A percentile compares a stretch with the other conserved stretches of the same genome.
Conservation (phyloP, 192 early-diverging fungal genomes). For the Mortierella hygrophila region DNA sequence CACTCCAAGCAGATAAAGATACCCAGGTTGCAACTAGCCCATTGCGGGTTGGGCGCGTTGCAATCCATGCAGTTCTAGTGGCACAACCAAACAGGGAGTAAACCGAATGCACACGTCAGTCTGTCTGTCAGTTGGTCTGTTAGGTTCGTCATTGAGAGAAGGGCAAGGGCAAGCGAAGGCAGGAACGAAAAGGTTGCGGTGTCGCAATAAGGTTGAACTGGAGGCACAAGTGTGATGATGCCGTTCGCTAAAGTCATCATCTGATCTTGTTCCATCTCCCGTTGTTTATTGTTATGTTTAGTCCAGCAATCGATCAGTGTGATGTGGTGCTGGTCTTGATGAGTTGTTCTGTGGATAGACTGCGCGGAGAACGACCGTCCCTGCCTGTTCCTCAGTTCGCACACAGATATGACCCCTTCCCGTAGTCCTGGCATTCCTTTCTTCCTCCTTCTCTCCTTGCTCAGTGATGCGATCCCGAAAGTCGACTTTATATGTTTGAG, state of each 20-base stretch:
- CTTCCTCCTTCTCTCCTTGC: not conserved
- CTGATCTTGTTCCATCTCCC: not conserved
- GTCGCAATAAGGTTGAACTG: too few species aligned
- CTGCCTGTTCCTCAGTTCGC: too few species aligned
- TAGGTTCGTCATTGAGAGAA: not conserved
- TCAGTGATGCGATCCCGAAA: not conserved
- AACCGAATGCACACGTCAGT: constrained; percentile 3
- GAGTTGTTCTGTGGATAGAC: too few species aligned
- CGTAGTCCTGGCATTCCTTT: not conserved
- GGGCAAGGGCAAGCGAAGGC: not conserved
- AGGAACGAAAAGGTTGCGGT: not conserved
- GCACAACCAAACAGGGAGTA: not conserved
- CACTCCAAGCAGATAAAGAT: constrained; percentile 98
- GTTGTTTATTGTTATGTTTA: not conserved
- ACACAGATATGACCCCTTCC: not conserved
- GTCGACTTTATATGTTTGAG: not conserved
- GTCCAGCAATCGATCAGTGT: not conserved
- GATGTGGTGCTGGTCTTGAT: not conserved
- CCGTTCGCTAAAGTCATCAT: not conserved
- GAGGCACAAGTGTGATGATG: not conserved
- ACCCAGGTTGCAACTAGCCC: constrained; percentile 94
- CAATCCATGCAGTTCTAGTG: constrained; percentile 90
- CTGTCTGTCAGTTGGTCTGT: not conserved
- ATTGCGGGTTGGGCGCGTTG: constrained; percentile 84
- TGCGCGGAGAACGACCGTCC: too few species aligned